Conservation (phyloP, 2,329 filamentous ascomycete genomes). For the Thielaviopsis musarum region DNA sequence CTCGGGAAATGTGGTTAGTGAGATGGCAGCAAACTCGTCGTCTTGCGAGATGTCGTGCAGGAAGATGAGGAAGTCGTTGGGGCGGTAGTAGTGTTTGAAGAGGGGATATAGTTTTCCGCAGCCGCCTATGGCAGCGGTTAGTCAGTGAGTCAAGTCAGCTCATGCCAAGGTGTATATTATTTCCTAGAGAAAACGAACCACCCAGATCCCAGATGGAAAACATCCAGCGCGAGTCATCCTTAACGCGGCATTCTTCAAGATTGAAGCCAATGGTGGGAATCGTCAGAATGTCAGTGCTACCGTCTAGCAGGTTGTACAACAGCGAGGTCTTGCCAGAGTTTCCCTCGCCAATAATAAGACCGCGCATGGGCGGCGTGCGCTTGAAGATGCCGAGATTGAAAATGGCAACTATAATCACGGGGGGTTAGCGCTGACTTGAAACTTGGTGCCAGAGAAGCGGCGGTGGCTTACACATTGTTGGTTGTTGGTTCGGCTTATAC, state of each 20-base stretch:
- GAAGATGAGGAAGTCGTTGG: conserved; percentile 1
- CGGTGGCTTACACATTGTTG: neutral
- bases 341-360: neutral
- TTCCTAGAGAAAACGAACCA: neutral
- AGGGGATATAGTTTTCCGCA: neutral
- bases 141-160: too few species aligned
- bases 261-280: conserved; percentile 8
- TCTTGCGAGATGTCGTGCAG: neutral
- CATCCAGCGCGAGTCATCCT: neutral
- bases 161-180: too few species aligned
- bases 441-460: neutral
- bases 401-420: neutral
- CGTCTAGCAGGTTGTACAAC: neutral
- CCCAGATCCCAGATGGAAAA: conserved; percentile 1
- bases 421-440: neutral
- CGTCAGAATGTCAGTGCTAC: neutral
- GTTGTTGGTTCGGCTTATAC: too few species aligned
- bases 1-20: neutral
- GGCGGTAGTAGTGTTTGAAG: neutral
- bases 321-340: conserved; percentile 1
- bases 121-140: neutral
- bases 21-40: neutral
- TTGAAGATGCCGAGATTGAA: neutral
- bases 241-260: neutral
- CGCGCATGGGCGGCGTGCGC: neutral